Evolutionary conservation across 2,329 filamentous ascomycete species (phyloP).

Genomic region (Xylariaceae sp.): DNA sequence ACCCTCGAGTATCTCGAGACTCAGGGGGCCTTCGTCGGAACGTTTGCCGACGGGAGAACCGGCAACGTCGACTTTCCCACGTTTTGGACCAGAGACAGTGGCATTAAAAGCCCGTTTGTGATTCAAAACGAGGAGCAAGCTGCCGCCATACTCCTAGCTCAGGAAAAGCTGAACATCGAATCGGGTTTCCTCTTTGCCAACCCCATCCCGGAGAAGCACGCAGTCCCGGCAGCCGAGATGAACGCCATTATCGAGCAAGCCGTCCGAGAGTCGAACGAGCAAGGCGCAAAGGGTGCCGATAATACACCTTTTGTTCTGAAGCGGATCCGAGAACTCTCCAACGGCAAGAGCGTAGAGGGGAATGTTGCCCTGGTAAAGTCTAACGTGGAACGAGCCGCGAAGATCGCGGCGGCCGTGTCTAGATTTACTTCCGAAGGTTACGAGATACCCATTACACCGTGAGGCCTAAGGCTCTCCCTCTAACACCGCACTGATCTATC

Average conservation of each 20-base stretch:
- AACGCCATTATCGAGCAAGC: constrained; percentile 63
- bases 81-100: constrained; percentile 88
- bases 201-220: constrained; percentile 67
- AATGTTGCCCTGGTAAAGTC: constrained; percentile 59
- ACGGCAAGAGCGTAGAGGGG: constrained; percentile 63
- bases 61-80: constrained; percentile 79
- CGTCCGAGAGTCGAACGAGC: constrained; percentile 56
- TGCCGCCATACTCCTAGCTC: constrained; percentile 80
- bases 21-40: constrained; percentile 74
- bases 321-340: constrained; percentile 73
- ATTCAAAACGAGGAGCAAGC: constrained; percentile 74
- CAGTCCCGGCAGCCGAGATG: constrained; percentile 67
- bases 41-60: constrained; percentile 76
- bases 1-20: constrained; percentile 76
- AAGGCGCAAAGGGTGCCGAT: constrained; percentile 64
- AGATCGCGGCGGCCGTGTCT: constrained; percentile 49
- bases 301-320: constrained; percentile 81
- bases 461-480: constrained; percentile 21
- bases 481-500: constrained; percentile 10
- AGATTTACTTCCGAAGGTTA: constrained; percentile 34
- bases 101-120: constrained; percentile 69
- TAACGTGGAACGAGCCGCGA: constrained; percentile 51
- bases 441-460: constrained; percentile 23
- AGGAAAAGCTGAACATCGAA: constrained; percentile 64
- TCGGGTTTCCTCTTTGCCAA: constrained; percentile 87